These are phyloP conservation scores for Phaeomoniella chlamydospora DNA, from an alignment of 2,329 filamentous ascomycete genomes.

Conservation along the genomic window DNA sequence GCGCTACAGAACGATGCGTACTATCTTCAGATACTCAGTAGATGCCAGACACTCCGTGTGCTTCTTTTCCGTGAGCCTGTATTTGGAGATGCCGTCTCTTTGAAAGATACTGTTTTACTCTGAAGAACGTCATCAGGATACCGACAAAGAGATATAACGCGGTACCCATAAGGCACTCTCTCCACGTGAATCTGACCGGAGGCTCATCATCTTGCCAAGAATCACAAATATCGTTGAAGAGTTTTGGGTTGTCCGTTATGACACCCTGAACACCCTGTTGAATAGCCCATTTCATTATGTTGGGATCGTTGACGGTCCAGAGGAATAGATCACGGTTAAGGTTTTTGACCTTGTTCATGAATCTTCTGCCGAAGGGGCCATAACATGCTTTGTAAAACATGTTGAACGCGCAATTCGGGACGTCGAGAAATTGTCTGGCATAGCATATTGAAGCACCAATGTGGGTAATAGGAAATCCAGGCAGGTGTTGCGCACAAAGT, in stretches of 20 bases:
- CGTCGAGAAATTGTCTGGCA: slow-evolving; percentile 54
- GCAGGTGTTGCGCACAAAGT: slow-evolving; percentile 40
- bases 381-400: slow-evolving; percentile 56
- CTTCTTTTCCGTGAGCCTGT: background rate
- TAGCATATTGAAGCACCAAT: slow-evolving; percentile 35
- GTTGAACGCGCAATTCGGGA: slow-evolving; percentile 63
- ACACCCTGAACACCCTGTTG: slow-evolving; percentile 57
- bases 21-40: too few species aligned
- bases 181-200: slow-evolving; percentile 5
- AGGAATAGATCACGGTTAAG: slow-evolving; percentile 49
- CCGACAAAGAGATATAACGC: slow-evolving; percentile 9
- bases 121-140: slow-evolving; percentile 7
- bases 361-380: slow-evolving; percentile 49
- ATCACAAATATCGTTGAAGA: slow-evolving; percentile 29
- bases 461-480: slow-evolving; percentile 20
- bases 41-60: too few species aligned
- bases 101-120: background rate
- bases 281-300: slow-evolving; percentile 72
- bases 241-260: slow-evolving; percentile 67
- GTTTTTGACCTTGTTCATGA: slow-evolving; percentile 47
- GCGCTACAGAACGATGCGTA: too few species aligned
- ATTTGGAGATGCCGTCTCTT: background rate
- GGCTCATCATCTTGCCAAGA: slow-evolving; percentile 8
- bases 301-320: slow-evolving; percentile 77
- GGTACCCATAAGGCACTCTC: slow-evolving; percentile 9